Conservation (phyloP, 768 basidiomycete species). For the Lactarius deliciosus region DNA sequence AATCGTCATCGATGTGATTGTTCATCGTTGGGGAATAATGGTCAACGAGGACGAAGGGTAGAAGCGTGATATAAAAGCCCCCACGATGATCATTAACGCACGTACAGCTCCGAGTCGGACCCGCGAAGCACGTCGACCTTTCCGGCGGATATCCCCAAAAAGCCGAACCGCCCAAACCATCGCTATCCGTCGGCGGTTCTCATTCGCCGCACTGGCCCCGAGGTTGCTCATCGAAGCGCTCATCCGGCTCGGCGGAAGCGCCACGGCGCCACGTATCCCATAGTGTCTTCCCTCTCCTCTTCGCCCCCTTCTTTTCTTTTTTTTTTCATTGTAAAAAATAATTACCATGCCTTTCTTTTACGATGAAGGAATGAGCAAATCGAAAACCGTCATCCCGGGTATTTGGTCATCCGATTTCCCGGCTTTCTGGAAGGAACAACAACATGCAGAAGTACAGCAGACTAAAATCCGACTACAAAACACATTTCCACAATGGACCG, state of each 20-base stretch:
- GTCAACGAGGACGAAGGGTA: background rate
- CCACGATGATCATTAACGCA: slow-evolving; percentile 18
- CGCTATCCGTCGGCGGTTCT: slow-evolving; percentile 18
- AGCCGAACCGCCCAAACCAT: slow-evolving; percentile 6
- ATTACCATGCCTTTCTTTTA: background rate
- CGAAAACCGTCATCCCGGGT: slow-evolving; percentile 9
- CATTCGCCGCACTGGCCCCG: slow-evolving; percentile 23
- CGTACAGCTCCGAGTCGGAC: slow-evolving; percentile 5
- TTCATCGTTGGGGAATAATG: slow-evolving; percentile 26
- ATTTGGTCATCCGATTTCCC: slow-evolving; percentile 5
- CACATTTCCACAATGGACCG: background rate
- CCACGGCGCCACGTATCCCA: slow-evolving; percentile 12
- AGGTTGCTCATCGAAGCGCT: background rate
- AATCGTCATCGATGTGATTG: slow-evolving; percentile 42
- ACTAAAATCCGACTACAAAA: background rate
- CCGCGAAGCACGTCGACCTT: slow-evolving; percentile 8
- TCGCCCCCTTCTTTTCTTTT: too few relatives aligned
- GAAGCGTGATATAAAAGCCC: slow-evolving; percentile 22
- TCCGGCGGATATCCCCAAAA: slow-evolving; percentile 21
- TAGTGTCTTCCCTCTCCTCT: background rate
- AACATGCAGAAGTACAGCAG: background rate
- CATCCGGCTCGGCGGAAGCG: background rate
- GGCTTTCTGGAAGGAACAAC: background rate
- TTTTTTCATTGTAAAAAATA: background rate
- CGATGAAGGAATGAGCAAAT: background rate